These are phyloP conservation scores for Kazachstania africana DNA, from an alignment of 805 yeast genomes.

Conservation along the genomic window DNA sequence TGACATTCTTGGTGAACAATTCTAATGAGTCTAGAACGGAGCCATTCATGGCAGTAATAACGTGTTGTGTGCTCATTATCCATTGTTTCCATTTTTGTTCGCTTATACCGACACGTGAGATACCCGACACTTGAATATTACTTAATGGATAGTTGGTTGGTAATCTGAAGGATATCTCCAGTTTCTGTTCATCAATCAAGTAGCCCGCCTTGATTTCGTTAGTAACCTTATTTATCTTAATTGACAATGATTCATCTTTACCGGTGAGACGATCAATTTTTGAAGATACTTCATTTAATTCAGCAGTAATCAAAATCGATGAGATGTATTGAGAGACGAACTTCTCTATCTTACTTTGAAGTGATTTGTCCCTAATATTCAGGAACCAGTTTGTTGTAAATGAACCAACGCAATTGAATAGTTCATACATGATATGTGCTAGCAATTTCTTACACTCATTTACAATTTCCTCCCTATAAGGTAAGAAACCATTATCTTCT, in stretches of 20 bases:
- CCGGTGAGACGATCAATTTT: slow-evolving; percentile 27
- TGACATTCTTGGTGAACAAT: slow-evolving; percentile 47
- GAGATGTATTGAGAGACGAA: slow-evolving; percentile 54
- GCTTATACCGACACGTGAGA: slow-evolving; percentile 73
- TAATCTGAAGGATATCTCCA: slow-evolving; percentile 65
- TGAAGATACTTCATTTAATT: slow-evolving; percentile 39
- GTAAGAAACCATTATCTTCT: slow-evolving; percentile 8
- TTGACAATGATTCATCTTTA: slow-evolving; percentile 33
- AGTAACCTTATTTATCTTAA: slow-evolving; percentile 48
- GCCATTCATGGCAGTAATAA: slow-evolving; percentile 64
- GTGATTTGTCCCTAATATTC: slow-evolving; percentile 54
- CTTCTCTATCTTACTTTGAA: slow-evolving; percentile 47
- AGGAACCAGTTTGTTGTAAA: slow-evolving; percentile 47
- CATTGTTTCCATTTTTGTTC: slow-evolving; percentile 93
- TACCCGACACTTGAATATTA: slow-evolving; percentile 64
- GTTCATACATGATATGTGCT: slow-evolving; percentile 16
- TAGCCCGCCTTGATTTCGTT: slow-evolving; percentile 65
- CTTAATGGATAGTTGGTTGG: slow-evolving; percentile 73
- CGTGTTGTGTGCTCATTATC: slow-evolving; percentile 82
- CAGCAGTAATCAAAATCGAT: slow-evolving; percentile 47
- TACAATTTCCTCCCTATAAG: slow-evolving; percentile 18
- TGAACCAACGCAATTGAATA: slow-evolving; percentile 24
- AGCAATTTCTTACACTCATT: slow-evolving; percentile 21
- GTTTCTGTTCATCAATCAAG: slow-evolving; percentile 73
- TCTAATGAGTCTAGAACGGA: slow-evolving; percentile 37